Evolutionary conservation across 805 yeast genomes (phyloP).

Genomic region (Lipomyces orientalis): DNA sequence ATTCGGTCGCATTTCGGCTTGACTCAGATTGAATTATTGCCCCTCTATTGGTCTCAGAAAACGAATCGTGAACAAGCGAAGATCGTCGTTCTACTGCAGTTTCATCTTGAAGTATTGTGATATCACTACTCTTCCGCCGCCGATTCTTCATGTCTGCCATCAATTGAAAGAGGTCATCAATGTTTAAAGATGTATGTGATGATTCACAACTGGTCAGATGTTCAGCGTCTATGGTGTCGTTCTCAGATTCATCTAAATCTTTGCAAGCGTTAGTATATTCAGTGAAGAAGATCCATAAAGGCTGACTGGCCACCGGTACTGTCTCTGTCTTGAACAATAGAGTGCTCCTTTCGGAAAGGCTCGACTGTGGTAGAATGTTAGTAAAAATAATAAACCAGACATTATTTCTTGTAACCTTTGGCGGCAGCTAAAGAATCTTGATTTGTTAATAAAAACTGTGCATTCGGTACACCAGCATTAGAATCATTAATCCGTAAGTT

Average conservation of each 20-base stretch:
- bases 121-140: neutral
- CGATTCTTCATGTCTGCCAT: constrained; percentile 5
- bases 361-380: neutral
- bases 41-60: neutral
- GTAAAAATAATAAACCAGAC: neutral
- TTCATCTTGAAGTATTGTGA: neutral
- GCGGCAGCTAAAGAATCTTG: neutral
- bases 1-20: neutral
- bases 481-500: neutral
- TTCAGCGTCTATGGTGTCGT: neutral
- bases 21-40: neutral
- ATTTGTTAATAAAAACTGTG: neutral
- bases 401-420: neutral
- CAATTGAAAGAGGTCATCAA: constrained; percentile 9
- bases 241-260: neutral
- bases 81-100: neutral
- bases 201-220: neutral
- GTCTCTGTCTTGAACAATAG: neutral
- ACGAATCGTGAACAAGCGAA: neutral
- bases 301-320: neutral
- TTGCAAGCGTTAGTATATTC: neutral
- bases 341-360: neutral
- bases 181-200: neutral
- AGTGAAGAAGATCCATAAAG: neutral
- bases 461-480: neutral